Conservation (phyloP, 495 filamentous ascomycete species). For the Amphirosellinia nigrospora region DNA sequence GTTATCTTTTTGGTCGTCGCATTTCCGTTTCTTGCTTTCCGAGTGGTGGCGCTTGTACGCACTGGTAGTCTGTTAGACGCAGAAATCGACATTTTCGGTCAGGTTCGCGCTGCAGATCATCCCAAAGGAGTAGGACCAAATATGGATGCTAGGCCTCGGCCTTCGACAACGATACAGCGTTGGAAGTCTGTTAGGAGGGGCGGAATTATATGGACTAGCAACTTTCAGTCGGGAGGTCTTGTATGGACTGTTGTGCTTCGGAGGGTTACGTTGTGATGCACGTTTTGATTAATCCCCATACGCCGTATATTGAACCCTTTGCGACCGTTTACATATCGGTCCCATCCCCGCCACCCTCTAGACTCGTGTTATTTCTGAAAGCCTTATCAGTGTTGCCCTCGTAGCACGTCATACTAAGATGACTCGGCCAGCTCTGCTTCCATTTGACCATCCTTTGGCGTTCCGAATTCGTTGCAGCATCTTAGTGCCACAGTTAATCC, state of each 20-base stretch:
- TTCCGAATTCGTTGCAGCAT: not conserved
- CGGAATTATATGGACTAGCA: not conserved
- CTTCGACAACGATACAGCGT: not conserved
- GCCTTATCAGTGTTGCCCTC: not conserved
- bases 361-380: not conserved
- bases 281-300: not conserved
- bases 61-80: not conserved
- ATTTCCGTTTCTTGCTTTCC: not conserved
- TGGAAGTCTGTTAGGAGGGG: not conserved
- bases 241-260: not conserved
- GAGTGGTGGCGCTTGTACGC: not conserved
- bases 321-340: not conserved
- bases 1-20: not conserved
- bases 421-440: not conserved
- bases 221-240: not conserved
- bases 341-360: not conserved
- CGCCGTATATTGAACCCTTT: not conserved
- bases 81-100: not conserved
- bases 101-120: not conserved
- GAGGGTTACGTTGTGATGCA: not conserved
- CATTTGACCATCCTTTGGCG: constrained; percentile 2
- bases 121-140: constrained; percentile 11
- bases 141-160: not conserved
- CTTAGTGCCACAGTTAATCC: not conserved
- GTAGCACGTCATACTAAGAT: not conserved